phyloP scores from a whole-genome alignment of 1,139 yeast species.

The Entelexis paramagnoliae region DNA sequence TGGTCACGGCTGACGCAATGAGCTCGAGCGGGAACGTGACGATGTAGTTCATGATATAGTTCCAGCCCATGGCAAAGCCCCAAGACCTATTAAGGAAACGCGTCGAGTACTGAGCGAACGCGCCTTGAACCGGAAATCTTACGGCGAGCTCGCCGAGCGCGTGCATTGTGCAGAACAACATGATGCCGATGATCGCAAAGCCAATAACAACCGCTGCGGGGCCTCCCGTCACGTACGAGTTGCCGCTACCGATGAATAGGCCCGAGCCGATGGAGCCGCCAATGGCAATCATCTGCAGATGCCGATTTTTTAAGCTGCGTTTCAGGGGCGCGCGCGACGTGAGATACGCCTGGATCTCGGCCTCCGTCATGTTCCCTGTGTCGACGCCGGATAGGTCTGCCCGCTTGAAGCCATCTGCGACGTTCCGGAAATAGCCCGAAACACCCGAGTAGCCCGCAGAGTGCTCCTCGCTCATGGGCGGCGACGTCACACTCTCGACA shows the following conservation, averaged over 20 bases:
- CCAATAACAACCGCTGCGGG: conserved; percentile 72
- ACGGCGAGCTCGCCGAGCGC: conserved; percentile 83
- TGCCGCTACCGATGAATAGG: conserved; percentile 64
- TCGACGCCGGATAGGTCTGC: conserved; percentile 65
- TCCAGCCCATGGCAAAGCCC: conserved; percentile 72
- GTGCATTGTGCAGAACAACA: conserved; percentile 64
- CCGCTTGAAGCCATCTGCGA: conserved; percentile 57
- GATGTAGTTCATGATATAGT: conserved; percentile 71
- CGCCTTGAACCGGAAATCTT: conserved; percentile 72
- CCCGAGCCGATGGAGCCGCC: conserved; percentile 84
- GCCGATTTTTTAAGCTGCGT: conserved; percentile 23
- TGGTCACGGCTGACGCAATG: conserved; percentile 67
- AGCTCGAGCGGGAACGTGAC: conserved; percentile 68
- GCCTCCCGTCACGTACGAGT: conserved; percentile 59
- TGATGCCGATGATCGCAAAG: conserved; percentile 55
- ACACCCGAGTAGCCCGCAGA: neutral
- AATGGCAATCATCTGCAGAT: conserved; percentile 48
- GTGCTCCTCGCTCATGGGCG: neutral
- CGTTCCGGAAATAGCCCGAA: conserved; percentile 12
- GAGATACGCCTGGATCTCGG: conserved; percentile 55
- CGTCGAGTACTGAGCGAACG: conserved; percentile 61
- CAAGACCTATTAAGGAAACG: conserved; percentile 63
- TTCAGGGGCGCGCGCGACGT: conserved; percentile 64
- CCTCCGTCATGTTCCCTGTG: conserved; percentile 45
- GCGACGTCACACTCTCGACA: conserved; percentile 4